These are phyloP conservation scores for Tulasnella sp. DNA, from an alignment of 768 basidiomycete genomes.

Conservation along the genomic window DNA sequence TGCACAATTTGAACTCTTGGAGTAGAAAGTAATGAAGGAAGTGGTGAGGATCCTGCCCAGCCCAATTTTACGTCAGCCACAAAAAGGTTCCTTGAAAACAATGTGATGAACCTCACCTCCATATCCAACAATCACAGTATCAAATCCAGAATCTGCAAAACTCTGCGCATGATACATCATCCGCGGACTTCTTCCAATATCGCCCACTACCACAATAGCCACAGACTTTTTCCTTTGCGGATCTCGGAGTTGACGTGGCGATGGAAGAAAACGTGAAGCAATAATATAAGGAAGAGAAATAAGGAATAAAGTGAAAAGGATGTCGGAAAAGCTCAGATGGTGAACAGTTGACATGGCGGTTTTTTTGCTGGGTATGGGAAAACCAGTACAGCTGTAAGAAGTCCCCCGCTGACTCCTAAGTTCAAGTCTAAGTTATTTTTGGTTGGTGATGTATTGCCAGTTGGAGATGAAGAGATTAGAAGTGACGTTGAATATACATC, in stretches of 20 bases:
- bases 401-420: too few relatives aligned
- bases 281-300: neutral
- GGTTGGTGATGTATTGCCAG: too few relatives aligned
- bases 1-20: constrained; percentile 54
- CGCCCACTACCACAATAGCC: constrained; percentile 86
- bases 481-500: too few relatives aligned
- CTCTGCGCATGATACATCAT: constrained; percentile 99
- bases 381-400: too few relatives aligned
- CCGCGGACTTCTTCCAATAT: constrained; percentile 87
- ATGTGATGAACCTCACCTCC: constrained; percentile 39
- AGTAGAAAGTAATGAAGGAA: constrained; percentile 53
- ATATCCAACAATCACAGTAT: constrained; percentile 76
- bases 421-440: too few relatives aligned
- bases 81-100: neutral
- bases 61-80: neutral
- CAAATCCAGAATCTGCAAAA: constrained; percentile 66
- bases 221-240: too few relatives aligned
- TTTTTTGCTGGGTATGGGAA: too few relatives aligned
- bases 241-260: neutral
- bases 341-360: too few relatives aligned
- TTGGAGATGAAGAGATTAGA: too few relatives aligned
- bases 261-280: neutral
- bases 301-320: neutral
- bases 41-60: constrained; percentile 57
- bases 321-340: neutral